These are phyloP conservation scores for Russula foetens DNA, from an alignment of 768 basidiomycete species.

Conservation along the genomic window DNA sequence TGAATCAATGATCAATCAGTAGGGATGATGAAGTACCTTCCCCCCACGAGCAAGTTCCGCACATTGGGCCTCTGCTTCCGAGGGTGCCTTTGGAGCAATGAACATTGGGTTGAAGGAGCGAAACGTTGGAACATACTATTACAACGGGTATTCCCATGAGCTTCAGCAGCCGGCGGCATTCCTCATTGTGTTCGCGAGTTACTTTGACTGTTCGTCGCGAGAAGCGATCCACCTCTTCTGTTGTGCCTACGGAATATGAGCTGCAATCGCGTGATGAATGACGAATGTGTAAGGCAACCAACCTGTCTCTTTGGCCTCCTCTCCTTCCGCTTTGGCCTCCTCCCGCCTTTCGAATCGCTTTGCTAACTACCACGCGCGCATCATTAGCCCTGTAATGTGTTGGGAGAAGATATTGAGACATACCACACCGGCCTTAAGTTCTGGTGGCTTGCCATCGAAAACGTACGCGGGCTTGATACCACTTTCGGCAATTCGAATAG, in stretches of 20 bases:
- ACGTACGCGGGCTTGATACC: constrained; percentile 98
- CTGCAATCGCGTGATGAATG: neutral
- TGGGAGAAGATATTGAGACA: constrained; percentile 19
- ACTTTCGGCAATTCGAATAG: constrained; percentile 96
- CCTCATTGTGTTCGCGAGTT: constrained; percentile 93
- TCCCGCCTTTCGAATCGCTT: constrained; percentile 89
- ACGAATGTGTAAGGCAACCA: constrained; percentile 7
- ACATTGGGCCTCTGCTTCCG: constrained; percentile 98
- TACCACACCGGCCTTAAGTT: constrained; percentile 96
- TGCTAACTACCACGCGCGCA: constrained; percentile 52
- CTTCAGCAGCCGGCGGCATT: constrained; percentile 76
- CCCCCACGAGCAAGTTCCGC: constrained; percentile 96
- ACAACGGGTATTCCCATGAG: constrained; percentile 98
- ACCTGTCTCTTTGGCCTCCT: constrained; percentile 94
- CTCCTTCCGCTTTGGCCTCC: constrained; percentile 90
- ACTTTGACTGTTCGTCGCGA: constrained; percentile 89
- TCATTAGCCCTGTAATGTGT: neutral
- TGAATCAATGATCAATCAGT: neutral
- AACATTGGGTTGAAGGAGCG: neutral
- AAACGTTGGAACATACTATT: constrained; percentile 47
- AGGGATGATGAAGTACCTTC: constrained; percentile 43
- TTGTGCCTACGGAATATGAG: constrained; percentile 45
- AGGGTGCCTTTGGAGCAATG: constrained; percentile 64
- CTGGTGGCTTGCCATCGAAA: constrained; percentile 97
- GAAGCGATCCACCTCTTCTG: constrained; percentile 88